Evolutionary conservation across 2,329 filamentous ascomycete genomes (phyloP).

Genomic region (Fusarium sp.): DNA sequence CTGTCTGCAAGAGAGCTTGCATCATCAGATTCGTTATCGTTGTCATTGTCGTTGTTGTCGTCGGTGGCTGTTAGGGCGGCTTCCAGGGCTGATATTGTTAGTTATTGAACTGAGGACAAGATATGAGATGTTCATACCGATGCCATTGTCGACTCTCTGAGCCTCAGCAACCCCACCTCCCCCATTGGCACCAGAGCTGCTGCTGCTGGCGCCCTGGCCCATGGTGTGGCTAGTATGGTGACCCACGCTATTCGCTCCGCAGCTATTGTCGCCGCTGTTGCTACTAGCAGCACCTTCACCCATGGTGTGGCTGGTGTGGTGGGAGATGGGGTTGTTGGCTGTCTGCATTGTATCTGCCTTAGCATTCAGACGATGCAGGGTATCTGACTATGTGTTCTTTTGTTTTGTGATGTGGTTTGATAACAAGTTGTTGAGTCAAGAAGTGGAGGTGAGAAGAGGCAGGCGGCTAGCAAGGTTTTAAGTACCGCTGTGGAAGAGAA

Average conservation of each 20-base stretch:
- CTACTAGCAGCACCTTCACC: conserved; percentile 43
- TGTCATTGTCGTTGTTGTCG: background rate
- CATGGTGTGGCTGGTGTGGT: conserved; percentile 46
- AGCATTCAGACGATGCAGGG: conserved; percentile 28
- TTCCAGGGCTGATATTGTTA: conserved; percentile 10
- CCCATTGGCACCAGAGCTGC: conserved; percentile 18
- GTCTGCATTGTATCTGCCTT: conserved; percentile 35
- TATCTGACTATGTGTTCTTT: background rate
- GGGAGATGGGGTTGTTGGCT: conserved; percentile 42
- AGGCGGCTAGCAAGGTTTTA: conserved; percentile 3
- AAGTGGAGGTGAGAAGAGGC: conserved; percentile 2
- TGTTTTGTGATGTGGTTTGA: background rate
- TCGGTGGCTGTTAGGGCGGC: conserved; percentile 31
- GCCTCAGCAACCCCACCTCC: conserved; percentile 29
- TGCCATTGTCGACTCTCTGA: conserved; percentile 1
- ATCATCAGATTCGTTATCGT: conserved; percentile 18
- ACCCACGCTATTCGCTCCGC: conserved; percentile 31
- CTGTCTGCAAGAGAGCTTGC: conserved; percentile 20
- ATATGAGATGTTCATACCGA: background rate
- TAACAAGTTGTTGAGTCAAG: background rate
- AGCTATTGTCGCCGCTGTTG: conserved; percentile 38
- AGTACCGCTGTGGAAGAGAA: background rate
- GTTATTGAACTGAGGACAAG: background rate
- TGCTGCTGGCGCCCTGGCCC: conserved; percentile 33
- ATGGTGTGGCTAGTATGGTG: conserved; percentile 39